These are phyloP conservation scores for Phlyctochytrium arcticum DNA, from an alignment of 192 early-diverging fungal genomes.

Conservation along the genomic window DNA sequence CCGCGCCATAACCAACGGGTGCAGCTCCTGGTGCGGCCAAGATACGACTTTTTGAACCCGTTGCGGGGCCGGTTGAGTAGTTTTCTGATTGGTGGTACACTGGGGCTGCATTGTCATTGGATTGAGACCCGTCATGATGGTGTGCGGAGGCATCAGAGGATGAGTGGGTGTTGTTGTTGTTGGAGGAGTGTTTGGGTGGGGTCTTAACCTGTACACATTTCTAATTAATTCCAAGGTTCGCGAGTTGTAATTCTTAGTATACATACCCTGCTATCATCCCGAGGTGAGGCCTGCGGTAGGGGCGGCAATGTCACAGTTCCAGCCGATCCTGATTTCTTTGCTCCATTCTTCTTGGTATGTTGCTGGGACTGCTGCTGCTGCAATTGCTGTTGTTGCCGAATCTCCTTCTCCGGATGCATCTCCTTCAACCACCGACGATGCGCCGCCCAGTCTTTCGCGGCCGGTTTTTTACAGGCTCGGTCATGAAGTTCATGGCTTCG, in stretches of 20 bases:
- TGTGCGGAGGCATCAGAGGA: too few relatives aligned
- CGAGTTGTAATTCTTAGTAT: too few relatives aligned
- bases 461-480: conserved; percentile 4
- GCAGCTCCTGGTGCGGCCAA: conserved; percentile 7
- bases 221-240: too few relatives aligned
- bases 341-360: not conserved
- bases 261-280: too few relatives aligned
- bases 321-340: not conserved
- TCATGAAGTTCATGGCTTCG: conserved; percentile 6
- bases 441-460: not conserved
- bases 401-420: not conserved
- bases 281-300: not conserved
- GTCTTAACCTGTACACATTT: too few relatives aligned
- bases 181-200: too few relatives aligned
- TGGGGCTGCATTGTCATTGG: too few relatives aligned
- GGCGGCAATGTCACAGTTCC: not conserved
- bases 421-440: not conserved
- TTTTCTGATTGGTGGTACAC: too few relatives aligned
- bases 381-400: not conserved
- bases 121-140: too few relatives aligned
- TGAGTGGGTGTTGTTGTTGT: too few relatives aligned
- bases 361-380: not conserved
- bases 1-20: conserved; percentile 8
- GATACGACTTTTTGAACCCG: not conserved
- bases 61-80: too few relatives aligned